Evolutionary conservation across 768 basidiomycete genomes (phyloP), one percentile per base, ranked within the genome.

Genomic region (Cytidiella melzeri): DNA sequence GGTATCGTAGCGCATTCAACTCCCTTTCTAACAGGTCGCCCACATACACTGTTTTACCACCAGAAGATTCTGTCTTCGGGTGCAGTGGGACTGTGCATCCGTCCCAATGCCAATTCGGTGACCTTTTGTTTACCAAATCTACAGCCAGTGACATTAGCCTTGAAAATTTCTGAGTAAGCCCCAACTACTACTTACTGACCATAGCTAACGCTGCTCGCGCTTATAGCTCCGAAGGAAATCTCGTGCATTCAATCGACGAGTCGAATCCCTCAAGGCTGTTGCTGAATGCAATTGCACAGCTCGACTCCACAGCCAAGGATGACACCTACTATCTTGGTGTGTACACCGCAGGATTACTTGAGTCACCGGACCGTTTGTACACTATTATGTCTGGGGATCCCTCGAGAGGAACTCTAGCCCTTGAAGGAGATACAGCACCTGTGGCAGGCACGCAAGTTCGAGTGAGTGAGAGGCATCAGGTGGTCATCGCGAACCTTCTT

Each of bases 11-110:
- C 81, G 0, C 72, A 87, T 0, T 83, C 87, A 2, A 91, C 89
- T 2, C 87, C 87, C 1, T 91, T 91, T 61, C 67, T 87, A 4
- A 90, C 86, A 1, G 89, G 87, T 12, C 68, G 83, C 18, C 81
- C 83, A 0, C 77, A 83, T 24, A 90, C 88, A 0, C 68, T 91
- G 9, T 80, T 89, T 51, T 64, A 73, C 50, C 76, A 84, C 43
- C 67, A 71, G 30, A 60, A 71, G 1, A 73, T 87, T 21, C 63
- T 74, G 48, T 80, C 77, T 0, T 69, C 75, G 5, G 89, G 89
- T 5, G 86, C 87, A 3, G 77, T 90, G 10, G 89, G 87, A 0
- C 49, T 92, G 52, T 41, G 46, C 57, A 39, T 61, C 48, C 10
- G 37, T 27, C 41, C 48, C 44, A 36, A 0, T 57, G 63, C 0